Base-by-base conservation (phyloP, 805 yeast species). In the Candida cerambycidarum region DNA sequence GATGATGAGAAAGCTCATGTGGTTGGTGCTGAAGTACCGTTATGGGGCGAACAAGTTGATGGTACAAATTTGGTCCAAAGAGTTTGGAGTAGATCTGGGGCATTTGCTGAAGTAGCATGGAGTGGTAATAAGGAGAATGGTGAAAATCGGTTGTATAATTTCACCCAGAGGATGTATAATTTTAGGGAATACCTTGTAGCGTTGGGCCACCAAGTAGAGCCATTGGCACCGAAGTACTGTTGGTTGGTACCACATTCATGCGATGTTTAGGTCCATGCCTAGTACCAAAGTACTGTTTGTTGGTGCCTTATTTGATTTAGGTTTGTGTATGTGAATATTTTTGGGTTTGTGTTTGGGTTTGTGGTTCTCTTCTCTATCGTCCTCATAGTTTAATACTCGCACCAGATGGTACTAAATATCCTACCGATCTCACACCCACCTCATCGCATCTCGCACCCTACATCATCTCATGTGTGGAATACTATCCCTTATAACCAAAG, bases 1-100 rank as follows among this genome's bases (percentile, higher is more conserved):
- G 55, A 43, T 1, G 54, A 39, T 5, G 64, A 69, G 50, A 45
- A 47, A 9, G 19, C 33, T 14, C 69, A 60, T 35, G 56, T 70
- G 17, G 38, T 67, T 32, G 75, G 75, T 2, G 72, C 65, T 2
- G 73, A 65, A 41, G 71, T 56, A 5, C 63, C 72, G 0, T 40
- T 69, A 32, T 69, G 73, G 73, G 47, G 65, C 1, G 75, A 70
- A 46, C 69, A 63, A 49, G 61, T 51, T 4, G 74, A 69, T 40
- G 51, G 58, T 6, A 42, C 53, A 1, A 63, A 59, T 11, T 48
- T 67, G 11, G 60, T 63, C 9, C 43, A 42, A 6, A 63, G 57
- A 45, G 41, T 67, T 18, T 70, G 75, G 74, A 71, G 74, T 5
- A 51, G 75, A 38, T 46, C 69, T 2, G 72, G 72, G 5, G 71